Conservation (phyloP, 2,329 filamentous ascomycete genomes). For the Lizonia empirigonia region DNA sequence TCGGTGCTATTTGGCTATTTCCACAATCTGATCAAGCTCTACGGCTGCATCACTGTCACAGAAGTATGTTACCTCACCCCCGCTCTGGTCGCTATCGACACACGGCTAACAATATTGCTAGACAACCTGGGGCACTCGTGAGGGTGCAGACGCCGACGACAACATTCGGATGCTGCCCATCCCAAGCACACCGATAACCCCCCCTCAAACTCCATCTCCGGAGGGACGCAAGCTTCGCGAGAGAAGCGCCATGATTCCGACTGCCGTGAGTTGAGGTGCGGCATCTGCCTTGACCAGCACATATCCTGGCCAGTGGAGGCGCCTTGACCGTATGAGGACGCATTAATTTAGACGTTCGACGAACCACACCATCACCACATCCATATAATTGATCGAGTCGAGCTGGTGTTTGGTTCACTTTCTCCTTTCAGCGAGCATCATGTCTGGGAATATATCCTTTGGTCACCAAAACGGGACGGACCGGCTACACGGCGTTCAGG, state of each 20-base stretch:
- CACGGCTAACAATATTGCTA: conserved; percentile 49
- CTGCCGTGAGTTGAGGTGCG: conserved; percentile 36
- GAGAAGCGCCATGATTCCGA: conserved; percentile 38
- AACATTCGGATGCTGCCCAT: conserved; percentile 49
- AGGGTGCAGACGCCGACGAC: conserved; percentile 81
- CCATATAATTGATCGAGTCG: conserved; percentile 28
- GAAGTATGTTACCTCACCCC: conserved; percentile 41
- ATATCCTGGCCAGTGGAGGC: conserved; percentile 28
- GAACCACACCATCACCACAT: conserved; percentile 31
- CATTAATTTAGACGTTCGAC: conserved; percentile 47
- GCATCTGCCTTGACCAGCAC: conserved; percentile 31
- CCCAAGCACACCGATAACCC: conserved; percentile 41
- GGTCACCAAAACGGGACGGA: conserved; percentile 41
- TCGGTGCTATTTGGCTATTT: conserved; percentile 92
- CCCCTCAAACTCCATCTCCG: conserved; percentile 42
- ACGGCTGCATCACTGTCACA: conserved; percentile 74
- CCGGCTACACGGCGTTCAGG: conserved; percentile 42
- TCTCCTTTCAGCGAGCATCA: conserved; percentile 31
- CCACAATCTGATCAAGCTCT: conserved; percentile 90
- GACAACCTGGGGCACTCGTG: conserved; percentile 95
- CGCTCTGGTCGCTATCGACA: conserved; percentile 29
- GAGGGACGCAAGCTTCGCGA: conserved; percentile 44
- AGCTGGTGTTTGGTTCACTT: conserved; percentile 17
- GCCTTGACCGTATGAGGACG: conserved; percentile 32
- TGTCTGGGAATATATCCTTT: conserved; percentile 33